A percentile compares a stretch with the other conserved stretches of the same genome.
These are phyloP conservation scores for Coniochaeta hoffmannii DNA, from an alignment of 2,329 filamentous ascomycete genomes.

Conservation along the genomic window DNA sequence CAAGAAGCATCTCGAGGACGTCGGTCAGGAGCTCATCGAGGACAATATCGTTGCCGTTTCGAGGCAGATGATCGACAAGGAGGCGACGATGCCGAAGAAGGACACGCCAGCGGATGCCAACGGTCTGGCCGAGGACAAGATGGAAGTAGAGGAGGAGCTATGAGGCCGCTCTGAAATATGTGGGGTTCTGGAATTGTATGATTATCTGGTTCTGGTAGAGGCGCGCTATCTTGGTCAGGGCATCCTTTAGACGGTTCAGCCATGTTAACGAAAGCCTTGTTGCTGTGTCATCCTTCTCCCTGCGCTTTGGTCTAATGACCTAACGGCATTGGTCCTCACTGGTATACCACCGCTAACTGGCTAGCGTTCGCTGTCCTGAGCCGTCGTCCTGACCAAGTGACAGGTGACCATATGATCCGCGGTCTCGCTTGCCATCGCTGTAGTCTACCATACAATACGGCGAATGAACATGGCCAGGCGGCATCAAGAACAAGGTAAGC, in stretches of 20 bases:
- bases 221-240: neutral
- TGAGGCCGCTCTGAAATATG: constrained; percentile 8
- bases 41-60: constrained; percentile 99
- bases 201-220: constrained; percentile 14
- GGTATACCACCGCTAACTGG: no score
- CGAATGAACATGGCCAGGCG: no score
- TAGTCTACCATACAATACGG: no score
- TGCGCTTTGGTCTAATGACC: no score
- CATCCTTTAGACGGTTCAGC: constrained; percentile 13
- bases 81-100: constrained; percentile 82
- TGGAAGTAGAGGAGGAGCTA: constrained; percentile 62
- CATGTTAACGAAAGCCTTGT: constrained; percentile 3
- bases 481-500: no score
- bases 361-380: no score
- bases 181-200: constrained; percentile 8
- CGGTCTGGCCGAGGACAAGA: constrained; percentile 47
- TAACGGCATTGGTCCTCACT: no score
- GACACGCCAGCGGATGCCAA: constrained; percentile 39
- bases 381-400: no score
- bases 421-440: no score
- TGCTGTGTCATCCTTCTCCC: constrained; percentile 1
- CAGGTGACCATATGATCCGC: no score
- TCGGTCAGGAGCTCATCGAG: constrained; percentile 94
- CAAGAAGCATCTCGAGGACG: constrained; percentile 97
- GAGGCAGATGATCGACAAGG: constrained; percentile 98